These are phyloP conservation scores for Tolypocladium paradoxum DNA, from an alignment of 2,329 filamentous ascomycete genomes.

Conservation along the genomic window DNA sequence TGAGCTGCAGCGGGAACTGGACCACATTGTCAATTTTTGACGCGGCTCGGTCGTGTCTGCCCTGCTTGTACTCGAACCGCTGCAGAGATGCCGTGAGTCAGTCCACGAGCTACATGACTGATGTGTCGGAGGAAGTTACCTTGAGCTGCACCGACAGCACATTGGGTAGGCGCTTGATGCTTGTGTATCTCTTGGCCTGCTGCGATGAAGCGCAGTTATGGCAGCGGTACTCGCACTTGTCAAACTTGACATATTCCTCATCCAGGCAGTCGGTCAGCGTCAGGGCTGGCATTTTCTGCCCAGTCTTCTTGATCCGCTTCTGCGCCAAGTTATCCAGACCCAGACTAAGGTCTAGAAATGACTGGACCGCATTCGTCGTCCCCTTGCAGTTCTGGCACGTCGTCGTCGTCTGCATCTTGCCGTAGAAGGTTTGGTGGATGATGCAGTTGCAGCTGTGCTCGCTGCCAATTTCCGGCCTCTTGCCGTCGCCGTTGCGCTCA, in stretches of 20 bases:
- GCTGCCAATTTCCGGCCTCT: conserved; percentile 46
- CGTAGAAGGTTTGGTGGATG: conserved; percentile 89
- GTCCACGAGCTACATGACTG: background rate
- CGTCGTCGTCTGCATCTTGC: conserved; percentile 80
- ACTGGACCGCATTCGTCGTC: conserved; percentile 72
- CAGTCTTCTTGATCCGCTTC: conserved; percentile 46
- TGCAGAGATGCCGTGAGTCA: conserved; percentile 11
- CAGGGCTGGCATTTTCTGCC: conserved; percentile 29
- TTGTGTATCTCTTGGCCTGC: conserved; percentile 74
- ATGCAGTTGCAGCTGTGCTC: conserved; percentile 73
- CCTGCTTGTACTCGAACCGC: conserved; percentile 65
- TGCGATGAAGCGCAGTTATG: conserved; percentile 66
- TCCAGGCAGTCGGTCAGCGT: conserved; percentile 66
- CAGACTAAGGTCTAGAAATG: conserved; percentile 81
- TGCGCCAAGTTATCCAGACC: conserved; percentile 70
- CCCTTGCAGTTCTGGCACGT: conserved; percentile 84
- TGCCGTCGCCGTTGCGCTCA: conserved; percentile 64
- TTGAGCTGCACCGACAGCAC: conserved; percentile 90
- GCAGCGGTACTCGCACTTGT: conserved; percentile 86
- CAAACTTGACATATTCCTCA: conserved; percentile 74
- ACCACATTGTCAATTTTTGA: conserved; percentile 85
- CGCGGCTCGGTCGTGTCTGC: conserved; percentile 53
- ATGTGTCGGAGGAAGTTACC: conserved; percentile 32
- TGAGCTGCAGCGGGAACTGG: conserved; percentile 74
- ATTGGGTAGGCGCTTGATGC: conserved; percentile 75